Conservation (phyloP, 225 moss, liverwort and hornwort genomes). For the Climacium dendroides region DNA sequence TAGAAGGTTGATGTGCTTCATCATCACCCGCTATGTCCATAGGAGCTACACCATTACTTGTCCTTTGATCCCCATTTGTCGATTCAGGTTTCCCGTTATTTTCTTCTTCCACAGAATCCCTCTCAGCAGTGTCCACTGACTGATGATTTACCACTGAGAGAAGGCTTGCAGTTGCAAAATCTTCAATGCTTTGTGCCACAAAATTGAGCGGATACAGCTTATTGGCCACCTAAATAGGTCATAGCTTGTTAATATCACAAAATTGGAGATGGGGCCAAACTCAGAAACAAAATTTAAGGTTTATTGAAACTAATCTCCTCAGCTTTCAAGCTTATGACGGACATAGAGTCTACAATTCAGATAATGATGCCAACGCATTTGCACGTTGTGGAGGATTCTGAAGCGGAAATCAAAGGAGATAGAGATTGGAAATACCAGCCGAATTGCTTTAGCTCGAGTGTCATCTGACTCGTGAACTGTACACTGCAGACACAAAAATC, state of each 20-base stretch:
- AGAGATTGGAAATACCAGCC: conserved; percentile 46
- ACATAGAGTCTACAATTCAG: neutral
- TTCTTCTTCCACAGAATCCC: conserved; percentile 60
- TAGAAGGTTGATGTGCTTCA: conserved; percentile 32
- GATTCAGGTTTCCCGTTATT: conserved; percentile 17
- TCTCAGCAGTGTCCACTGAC: conserved; percentile 23
- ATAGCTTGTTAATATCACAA: neutral
- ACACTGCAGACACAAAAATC: conserved; percentile 67
- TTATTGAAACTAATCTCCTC: neutral
- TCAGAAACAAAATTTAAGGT: neutral
- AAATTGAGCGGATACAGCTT: conserved; percentile 80
- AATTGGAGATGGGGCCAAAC: neutral
- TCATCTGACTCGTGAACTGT: conserved; percentile 95
- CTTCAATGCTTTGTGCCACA: conserved; percentile 74
- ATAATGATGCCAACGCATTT: neutral
- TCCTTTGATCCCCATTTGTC: conserved; percentile 41
- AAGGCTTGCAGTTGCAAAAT: conserved; percentile 76
- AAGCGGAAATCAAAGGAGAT: neutral
- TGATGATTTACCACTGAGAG: conserved; percentile 65
- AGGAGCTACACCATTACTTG: conserved; percentile 18
- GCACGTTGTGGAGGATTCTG: neutral
- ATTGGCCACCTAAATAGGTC: conserved; percentile 69
- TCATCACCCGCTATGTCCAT: conserved; percentile 36
- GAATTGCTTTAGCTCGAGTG: conserved; percentile 90
- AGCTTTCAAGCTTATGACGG: neutral